Base-by-base conservation (phyloP, 352 stramenopile species). In the Phytophthora sp. region DNA sequence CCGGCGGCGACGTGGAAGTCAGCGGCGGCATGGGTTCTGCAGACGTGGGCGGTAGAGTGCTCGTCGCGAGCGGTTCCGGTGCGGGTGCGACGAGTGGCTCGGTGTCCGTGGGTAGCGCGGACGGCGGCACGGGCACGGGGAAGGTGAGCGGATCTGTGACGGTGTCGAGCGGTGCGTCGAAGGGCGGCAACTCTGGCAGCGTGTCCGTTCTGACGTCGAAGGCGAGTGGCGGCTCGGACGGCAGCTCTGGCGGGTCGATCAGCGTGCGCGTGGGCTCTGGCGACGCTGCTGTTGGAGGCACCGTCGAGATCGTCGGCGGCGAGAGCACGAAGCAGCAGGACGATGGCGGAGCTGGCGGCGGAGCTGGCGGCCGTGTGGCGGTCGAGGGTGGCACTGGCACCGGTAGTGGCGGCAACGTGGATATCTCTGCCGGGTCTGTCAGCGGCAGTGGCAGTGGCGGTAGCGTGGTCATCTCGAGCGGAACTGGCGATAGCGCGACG, bases 71-170 rank as follows among this genome's bases (percentile, higher is more conserved):
- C 18, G 45, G 45, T 17, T 42, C 17, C 17, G 45, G 45, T 5
- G 32, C 18, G 28, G 27, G 9, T 30, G 45, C 45, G 45, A 53
- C 3, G 10, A 38, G 45, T 24, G 45, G 45, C 8, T 41, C 45
- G 9, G 45, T 53, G 28, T 42, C 20, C 10, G 15, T 53, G 17
- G n/a, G 17, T 20, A 54, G 45, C 18, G 28, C 45, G 27, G 20
- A 23, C 9, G 39, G 28, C 48, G 31, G 45, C 28, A 23, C 28
- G 30, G 45, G 45, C 15, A 23, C 28, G 30, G 45, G 45, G 9
- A 54, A 54, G 45, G 30, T 42, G 45, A 54, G 45, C 28, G 45
- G 45, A 11, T 54, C 45, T 30, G 45, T 54, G 31, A 44, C 31
- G 31, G 23, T 54, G 31, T 54, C 45, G 45, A 54, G 45, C 23